Percentiles rank a stretch among this genome's conserved stretches.
phyloP scores from a whole-genome alignment of 805 yeast species.

The Hagleromyces aurorensis region DNA sequence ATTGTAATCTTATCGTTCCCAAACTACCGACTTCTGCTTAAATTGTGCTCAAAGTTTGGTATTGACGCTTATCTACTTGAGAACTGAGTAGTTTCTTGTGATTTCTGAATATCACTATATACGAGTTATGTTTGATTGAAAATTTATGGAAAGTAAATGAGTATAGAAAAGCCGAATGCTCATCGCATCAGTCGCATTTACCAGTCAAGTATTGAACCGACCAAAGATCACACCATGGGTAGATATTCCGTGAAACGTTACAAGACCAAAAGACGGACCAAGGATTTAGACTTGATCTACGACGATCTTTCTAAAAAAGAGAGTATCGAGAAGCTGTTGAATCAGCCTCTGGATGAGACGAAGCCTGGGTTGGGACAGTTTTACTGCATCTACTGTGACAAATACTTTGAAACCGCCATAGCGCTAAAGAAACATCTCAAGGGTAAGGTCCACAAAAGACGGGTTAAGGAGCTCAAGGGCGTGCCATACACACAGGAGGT shows the following conservation, averaged over 20 bases:
- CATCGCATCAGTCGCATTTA: conserved; percentile 1
- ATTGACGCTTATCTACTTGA: no score
- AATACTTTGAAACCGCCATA: conserved; percentile 71
- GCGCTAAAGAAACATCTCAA: conserved; percentile 67
- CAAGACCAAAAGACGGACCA: conserved; percentile 81
- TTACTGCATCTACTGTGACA: conserved; percentile 91
- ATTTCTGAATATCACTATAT: no score
- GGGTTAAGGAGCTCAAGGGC: conserved; percentile 64
- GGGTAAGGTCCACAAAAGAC: conserved; percentile 77
- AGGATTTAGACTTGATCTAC: conserved; percentile 77
- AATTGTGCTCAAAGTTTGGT: no score
- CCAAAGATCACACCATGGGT: conserved; percentile 66
- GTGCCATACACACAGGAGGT: conserved; percentile 85
- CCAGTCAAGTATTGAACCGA: neutral
- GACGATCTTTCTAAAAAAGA: conserved; percentile 62
- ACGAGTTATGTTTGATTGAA: no score
- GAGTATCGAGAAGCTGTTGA: conserved; percentile 55
- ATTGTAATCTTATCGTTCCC: no score
- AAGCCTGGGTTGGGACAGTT: conserved; percentile 92
- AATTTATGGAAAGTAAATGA: no score
- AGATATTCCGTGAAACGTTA: conserved; percentile 79
- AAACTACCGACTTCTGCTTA: no score
- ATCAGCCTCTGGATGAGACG: conserved; percentile 82
- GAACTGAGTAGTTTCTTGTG: no score
- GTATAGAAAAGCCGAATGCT: no score